These are phyloP conservation scores for Eimeria brunetti DNA, from an alignment of 169 alveolate species.

Conservation along the genomic window DNA sequence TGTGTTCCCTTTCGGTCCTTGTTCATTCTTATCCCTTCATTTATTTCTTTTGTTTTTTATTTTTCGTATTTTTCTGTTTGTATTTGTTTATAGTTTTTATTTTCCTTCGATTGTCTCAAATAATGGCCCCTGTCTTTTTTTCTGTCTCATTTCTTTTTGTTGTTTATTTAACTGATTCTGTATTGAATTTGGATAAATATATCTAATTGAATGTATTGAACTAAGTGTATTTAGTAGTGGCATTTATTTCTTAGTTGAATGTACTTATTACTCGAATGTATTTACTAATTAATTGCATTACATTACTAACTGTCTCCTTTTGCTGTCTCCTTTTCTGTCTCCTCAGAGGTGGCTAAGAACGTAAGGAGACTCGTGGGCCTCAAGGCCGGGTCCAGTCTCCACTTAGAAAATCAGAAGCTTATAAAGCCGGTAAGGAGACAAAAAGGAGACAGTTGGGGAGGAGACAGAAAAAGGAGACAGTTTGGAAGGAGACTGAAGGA, in stretches of 20 bases:
- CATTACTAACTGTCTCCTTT: neutral
- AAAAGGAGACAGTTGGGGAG: no score
- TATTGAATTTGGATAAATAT: neutral
- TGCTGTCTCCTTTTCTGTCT: neutral
- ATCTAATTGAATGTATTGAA: neutral
- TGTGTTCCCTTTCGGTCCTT: no score
- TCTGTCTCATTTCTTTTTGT: neutral
- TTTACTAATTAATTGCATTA: neutral
- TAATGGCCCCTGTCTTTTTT: neutral
- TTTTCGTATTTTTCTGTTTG: neutral
- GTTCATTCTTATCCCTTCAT: neutral
- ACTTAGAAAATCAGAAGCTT: conserved; percentile 63
- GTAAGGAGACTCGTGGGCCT: conserved; percentile 66
- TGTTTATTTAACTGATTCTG: neutral
- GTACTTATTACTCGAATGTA: no score
- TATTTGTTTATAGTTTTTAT: neutral
- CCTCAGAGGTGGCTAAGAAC: conserved; percentile 70
- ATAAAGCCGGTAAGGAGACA: conserved; percentile 47
- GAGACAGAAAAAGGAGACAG: neutral
- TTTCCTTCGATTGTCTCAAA: neutral
- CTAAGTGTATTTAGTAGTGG: neutral
- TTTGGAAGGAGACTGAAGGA: neutral
- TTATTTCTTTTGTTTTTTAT: neutral
- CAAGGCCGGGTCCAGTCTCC: conserved; percentile 76
- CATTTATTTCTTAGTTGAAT: no score